A percentile compares a stretch with the other conserved stretches of the same genome.
Conservation (phyloP, 2,329 filamentous ascomycete species). For the Aureobasidium zeae region DNA sequence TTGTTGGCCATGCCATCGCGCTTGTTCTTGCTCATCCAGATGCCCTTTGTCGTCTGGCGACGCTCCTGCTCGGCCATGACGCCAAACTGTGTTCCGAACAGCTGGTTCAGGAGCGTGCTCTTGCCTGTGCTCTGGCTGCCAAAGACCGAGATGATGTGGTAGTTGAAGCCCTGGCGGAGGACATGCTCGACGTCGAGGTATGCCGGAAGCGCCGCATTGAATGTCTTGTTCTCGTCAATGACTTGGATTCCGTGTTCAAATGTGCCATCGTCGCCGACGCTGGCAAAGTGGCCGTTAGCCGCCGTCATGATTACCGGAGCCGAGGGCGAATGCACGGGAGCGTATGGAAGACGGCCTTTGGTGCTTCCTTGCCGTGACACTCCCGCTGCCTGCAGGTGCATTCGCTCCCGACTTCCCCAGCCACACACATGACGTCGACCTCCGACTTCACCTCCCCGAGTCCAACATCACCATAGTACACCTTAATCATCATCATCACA, state of each 20-base stretch:
- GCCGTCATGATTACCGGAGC: conserved; percentile 39
- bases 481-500: no score
- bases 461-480: no score
- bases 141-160: conserved; percentile 98
- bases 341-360: conserved; percentile 14
- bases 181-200: conserved; percentile 76
- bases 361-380: no score
- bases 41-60: conserved; percentile 95
- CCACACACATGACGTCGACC: no score
- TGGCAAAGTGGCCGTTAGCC: conserved; percentile 67
- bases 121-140: conserved; percentile 98
- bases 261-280: conserved; percentile 56
- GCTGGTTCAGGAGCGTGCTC: conserved; percentile 88
- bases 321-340: conserved; percentile 21
- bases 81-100: conserved; percentile 92
- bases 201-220: conserved; percentile 72
- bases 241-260: conserved; percentile 96
- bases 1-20: conserved; percentile 76
- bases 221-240: conserved; percentile 90
- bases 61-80: conserved; percentile 95
- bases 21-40: conserved; percentile 99
- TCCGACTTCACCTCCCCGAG: no score
- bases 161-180: conserved; percentile 90
- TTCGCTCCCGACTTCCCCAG: no score
- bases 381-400: no score